A percentile compares a stretch with the other conserved stretches of the same genome.
Evolutionary conservation across 1,284 basidiomycete species (phyloP).

Genomic region (Fomitopsis betulina): DNA sequence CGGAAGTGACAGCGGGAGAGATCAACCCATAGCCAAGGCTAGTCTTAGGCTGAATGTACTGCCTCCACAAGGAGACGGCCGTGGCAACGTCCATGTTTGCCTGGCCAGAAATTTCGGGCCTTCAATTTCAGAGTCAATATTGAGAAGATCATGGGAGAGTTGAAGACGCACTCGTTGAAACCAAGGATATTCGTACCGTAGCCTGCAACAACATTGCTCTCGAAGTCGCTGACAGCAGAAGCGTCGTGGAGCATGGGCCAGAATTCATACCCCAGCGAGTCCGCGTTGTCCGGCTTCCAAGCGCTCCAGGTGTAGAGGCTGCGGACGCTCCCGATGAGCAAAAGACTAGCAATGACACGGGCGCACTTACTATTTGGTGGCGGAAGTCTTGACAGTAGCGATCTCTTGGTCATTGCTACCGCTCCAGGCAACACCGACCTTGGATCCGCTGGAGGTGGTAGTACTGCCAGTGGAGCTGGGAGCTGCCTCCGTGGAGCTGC

Average conservation of each 20-base stretch:
- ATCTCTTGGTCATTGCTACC: conserved; percentile 46
- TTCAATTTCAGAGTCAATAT: conserved; percentile 19
- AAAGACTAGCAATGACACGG: not conserved
- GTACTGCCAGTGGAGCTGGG: conserved; percentile 6
- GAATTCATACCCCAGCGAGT: conserved; percentile 41
- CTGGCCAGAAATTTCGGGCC: conserved; percentile 59
- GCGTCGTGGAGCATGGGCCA: conserved; percentile 70
- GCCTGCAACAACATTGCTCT: conserved; percentile 38
- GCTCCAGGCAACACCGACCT: conserved; percentile 65
- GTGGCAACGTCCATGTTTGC: conserved; percentile 52
- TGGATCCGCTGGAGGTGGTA: conserved; percentile 25
- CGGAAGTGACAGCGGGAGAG: conserved; percentile 66
- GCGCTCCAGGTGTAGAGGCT: conserved; percentile 62
- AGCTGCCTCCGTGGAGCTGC: conserved; percentile 12
- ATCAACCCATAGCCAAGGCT: conserved; percentile 52
- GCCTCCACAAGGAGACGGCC: conserved; percentile 54
- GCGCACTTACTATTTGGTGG: conserved; percentile 41
- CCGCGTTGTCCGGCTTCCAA: conserved; percentile 32
- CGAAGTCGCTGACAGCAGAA: conserved; percentile 37
- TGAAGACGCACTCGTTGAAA: conserved; percentile 61
- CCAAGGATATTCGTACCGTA: conserved; percentile 54
- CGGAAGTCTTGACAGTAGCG: conserved; percentile 39
- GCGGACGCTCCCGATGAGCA: not conserved
- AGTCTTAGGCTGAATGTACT: conserved; percentile 58
- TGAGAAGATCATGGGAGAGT: not conserved